Evolutionary conservation across 768 basidiomycete genomes (phyloP).

Genomic region (Gymnopilus junonius): DNA sequence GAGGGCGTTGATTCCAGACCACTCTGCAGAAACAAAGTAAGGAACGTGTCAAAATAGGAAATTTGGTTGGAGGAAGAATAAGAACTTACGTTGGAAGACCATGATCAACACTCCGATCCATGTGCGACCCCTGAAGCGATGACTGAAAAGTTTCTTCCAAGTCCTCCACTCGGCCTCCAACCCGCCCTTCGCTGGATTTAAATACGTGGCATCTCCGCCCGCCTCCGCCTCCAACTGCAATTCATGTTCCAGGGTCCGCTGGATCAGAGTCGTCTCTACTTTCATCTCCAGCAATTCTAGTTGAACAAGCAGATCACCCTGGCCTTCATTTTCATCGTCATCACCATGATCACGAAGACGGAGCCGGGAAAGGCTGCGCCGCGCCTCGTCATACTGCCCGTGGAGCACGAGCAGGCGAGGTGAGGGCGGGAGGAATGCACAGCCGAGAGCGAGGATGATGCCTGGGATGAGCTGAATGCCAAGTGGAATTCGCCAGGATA

Average conservation of each 20-base stretch:
- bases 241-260: slow-evolving; percentile 31
- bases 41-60: not conserved
- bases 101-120: slow-evolving; percentile 74
- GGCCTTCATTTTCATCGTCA: slow-evolving; percentile 29
- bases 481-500: slow-evolving; percentile 81
- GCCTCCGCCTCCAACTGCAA: not conserved
- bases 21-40: slow-evolving; percentile 52
- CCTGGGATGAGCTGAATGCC: slow-evolving; percentile 75
- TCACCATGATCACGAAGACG: slow-evolving; percentile 53
- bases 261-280: slow-evolving; percentile 62
- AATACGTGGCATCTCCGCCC: not conserved
- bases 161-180: slow-evolving; percentile 39
- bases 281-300: slow-evolving; percentile 80
- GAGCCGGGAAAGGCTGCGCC: slow-evolving; percentile 57
- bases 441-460: slow-evolving; percentile 64
- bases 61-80: slow-evolving; percentile 73
- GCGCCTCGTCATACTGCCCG: slow-evolving; percentile 62
- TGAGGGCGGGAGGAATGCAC: slow-evolving; percentile 61
- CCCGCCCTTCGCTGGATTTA: not conserved
- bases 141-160: slow-evolving; percentile 63
- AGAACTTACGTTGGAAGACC: slow-evolving; percentile 74
- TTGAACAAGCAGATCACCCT: slow-evolving; percentile 54
- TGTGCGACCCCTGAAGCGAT: slow-evolving; percentile 62
- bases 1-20: slow-evolving; percentile 87
- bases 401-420: slow-evolving; percentile 62